Evolutionary conservation across 176 grass and related monocot species (phyloP).

Genomic region (Ensete glaucum): DNA sequence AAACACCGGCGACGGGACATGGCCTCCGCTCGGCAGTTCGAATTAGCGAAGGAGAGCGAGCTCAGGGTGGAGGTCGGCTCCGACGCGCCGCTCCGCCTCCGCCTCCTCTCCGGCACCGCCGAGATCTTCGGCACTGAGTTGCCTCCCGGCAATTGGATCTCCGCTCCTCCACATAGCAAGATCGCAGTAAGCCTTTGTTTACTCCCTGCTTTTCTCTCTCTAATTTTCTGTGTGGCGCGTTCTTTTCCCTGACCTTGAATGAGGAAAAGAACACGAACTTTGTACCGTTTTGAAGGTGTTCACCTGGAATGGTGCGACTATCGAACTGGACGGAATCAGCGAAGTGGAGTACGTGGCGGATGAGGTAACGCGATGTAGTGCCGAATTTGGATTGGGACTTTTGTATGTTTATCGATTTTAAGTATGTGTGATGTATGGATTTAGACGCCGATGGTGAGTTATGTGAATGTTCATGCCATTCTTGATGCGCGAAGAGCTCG

Average conservation of each 20-base stretch:
- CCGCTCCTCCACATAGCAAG: constrained; percentile 66
- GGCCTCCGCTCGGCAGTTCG: constrained; percentile 46
- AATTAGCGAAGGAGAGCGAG: constrained; percentile 60
- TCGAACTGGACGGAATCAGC: constrained; percentile 70
- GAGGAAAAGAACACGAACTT: neutral
- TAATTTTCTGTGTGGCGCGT: too few species aligned
- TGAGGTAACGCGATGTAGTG: constrained; percentile 33
- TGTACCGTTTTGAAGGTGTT: constrained; percentile 39
- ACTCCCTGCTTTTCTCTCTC: neutral
- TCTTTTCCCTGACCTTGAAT: neutral
- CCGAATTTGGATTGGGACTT: neutral
- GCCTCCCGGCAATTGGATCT: constrained; percentile 69
- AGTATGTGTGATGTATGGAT: neutral
- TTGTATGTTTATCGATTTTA: neutral
- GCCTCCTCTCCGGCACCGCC: constrained; percentile 67
- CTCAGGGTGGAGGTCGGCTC: constrained; percentile 76
- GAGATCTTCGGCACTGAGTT: constrained; percentile 93
- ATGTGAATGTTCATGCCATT: constrained; percentile 60
- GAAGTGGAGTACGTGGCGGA: constrained; percentile 85
- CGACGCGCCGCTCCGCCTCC: constrained; percentile 54
- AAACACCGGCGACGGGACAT: neutral
- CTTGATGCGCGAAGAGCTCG: constrained; percentile 52
- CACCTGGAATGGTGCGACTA: constrained; percentile 80
- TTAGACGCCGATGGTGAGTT: constrained; percentile 78
- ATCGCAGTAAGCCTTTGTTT: constrained; percentile 40